phyloP scores from a whole-genome alignment of 371 early-diverging fungal species.

The Haplosporangium sp. region DNA sequence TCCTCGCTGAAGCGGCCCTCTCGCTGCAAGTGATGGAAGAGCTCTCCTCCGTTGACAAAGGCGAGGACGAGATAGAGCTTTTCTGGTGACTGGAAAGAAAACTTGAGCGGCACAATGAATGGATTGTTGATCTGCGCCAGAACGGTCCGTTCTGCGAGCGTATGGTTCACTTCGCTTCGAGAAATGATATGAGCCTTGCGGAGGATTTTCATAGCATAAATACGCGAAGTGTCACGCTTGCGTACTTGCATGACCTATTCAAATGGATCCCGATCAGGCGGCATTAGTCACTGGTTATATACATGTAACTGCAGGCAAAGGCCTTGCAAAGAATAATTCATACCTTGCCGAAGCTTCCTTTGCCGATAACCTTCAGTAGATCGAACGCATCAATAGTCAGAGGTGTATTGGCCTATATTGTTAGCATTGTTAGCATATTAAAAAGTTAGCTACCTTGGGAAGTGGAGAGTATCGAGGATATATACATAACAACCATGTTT shows the following conservation, averaged over 20 bases:
- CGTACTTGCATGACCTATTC: slow-evolving; percentile 91
- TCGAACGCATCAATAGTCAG: slow-evolving; percentile 93
- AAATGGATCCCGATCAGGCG: background rate
- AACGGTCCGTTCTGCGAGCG: slow-evolving; percentile 91
- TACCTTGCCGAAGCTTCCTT: slow-evolving; percentile 98
- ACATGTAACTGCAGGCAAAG: too few species aligned
- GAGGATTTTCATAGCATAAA: slow-evolving; percentile 98
- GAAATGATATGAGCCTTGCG: slow-evolving; percentile 95
- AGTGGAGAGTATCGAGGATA: background rate
- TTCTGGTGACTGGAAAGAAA: slow-evolving; percentile 88
- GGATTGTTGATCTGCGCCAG: slow-evolving; percentile 87
- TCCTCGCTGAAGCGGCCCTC: slow-evolving; percentile 91
- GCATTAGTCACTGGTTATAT: too few species aligned
- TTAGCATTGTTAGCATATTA: too few species aligned
- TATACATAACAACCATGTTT: too few species aligned
- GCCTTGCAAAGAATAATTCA: background rate
- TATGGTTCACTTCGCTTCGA: slow-evolving; percentile 87
- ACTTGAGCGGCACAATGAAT: slow-evolving; percentile 90
- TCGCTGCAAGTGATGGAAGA: slow-evolving; percentile 95
- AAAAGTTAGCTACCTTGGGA: background rate
- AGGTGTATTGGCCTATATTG: slow-evolving; percentile 63
- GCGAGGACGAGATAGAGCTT: slow-evolving; percentile 97
- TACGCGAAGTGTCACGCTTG: slow-evolving; percentile 92
- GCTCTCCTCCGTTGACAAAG: slow-evolving; percentile 96
- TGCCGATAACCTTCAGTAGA: slow-evolving; percentile 94